A percentile compares a stretch with the other conserved stretches of the same genome.
These are phyloP conservation scores for Leccinum pellstonianum DNA, from an alignment of 768 basidiomycete genomes.

Conservation along the genomic window DNA sequence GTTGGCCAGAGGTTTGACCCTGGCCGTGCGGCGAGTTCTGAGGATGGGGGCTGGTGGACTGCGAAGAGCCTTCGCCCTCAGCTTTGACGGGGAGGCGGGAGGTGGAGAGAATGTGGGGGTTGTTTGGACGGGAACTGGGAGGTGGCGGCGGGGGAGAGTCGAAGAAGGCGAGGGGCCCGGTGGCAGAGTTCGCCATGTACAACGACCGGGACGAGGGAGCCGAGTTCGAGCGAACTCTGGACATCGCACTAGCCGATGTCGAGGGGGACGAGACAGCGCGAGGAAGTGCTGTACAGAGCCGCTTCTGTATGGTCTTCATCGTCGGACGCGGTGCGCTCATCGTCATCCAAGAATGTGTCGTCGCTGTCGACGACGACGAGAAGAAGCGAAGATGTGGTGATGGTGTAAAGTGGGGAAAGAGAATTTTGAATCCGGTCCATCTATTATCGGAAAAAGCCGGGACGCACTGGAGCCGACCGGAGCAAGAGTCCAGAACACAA, in stretches of 20 bases:
- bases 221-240: slow-evolving; percentile 47
- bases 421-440: background rate
- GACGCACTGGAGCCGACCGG: background rate
- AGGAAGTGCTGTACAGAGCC: slow-evolving; percentile 46
- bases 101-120: slow-evolving; percentile 39
- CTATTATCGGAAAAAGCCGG: slow-evolving; percentile 23
- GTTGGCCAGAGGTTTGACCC: slow-evolving; percentile 31
- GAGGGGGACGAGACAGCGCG: slow-evolving; percentile 32
- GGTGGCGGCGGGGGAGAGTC: slow-evolving; percentile 41
- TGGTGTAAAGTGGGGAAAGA: background rate
- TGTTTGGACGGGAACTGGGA: slow-evolving; percentile 40
- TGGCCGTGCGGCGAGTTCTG: slow-evolving; percentile 38
- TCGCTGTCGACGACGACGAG: slow-evolving; percentile 15
- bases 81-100: slow-evolving; percentile 46
- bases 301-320: slow-evolving; percentile 52
- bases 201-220: slow-evolving; percentile 40
- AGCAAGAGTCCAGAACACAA: background rate
- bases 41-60: slow-evolving; percentile 27
- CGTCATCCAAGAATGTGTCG: slow-evolving; percentile 5
- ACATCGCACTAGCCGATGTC: slow-evolving; percentile 31
- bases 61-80: slow-evolving; percentile 44
- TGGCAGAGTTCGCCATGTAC: slow-evolving; percentile 36
- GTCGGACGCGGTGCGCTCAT: slow-evolving; percentile 41
- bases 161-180: slow-evolving; percentile 39
- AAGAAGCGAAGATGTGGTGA: background rate